Conservation (phyloP, 495 filamentous ascomycete genomes). For the Pyrenula massariospora region DNA sequence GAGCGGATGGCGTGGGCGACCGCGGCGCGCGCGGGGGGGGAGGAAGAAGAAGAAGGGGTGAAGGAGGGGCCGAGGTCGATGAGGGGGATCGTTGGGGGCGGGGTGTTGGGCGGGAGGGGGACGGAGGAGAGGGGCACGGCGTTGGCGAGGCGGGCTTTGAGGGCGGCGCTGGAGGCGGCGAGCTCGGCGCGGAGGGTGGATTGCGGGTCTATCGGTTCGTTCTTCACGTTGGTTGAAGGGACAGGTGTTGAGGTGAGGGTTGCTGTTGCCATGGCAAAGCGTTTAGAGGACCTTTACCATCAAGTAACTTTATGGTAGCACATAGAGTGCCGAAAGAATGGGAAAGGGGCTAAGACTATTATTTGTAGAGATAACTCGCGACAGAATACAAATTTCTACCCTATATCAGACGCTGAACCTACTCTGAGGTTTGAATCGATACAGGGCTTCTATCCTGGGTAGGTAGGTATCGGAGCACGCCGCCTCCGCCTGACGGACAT, state of each 20-base stretch:
- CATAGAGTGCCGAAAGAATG: too few species aligned
- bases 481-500: too few species aligned
- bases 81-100: neutral
- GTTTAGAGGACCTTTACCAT: too few species aligned
- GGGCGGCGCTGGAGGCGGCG: conserved; percentile 9
- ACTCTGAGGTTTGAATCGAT: too few species aligned
- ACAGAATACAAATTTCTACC: too few species aligned
- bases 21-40: too few species aligned
- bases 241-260: neutral
- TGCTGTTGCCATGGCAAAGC: neutral
- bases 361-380: too few species aligned
- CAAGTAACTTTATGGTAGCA: too few species aligned
- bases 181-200: neutral
- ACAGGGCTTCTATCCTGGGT: too few species aligned
- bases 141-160: conserved; percentile 9
- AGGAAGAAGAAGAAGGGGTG: conserved; percentile 1
- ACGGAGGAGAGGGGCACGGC: conserved; percentile 5
- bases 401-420: too few species aligned
- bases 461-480: too few species aligned
- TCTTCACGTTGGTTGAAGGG: neutral
- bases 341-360: too few species aligned
- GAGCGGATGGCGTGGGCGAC: conserved; percentile 13
- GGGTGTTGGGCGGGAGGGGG: neutral
- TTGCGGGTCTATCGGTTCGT: neutral
- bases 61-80: neutral